phyloP scores from a whole-genome alignment of 2,329 filamentous ascomycete genomes.

The Xylaria sp. region DNA sequence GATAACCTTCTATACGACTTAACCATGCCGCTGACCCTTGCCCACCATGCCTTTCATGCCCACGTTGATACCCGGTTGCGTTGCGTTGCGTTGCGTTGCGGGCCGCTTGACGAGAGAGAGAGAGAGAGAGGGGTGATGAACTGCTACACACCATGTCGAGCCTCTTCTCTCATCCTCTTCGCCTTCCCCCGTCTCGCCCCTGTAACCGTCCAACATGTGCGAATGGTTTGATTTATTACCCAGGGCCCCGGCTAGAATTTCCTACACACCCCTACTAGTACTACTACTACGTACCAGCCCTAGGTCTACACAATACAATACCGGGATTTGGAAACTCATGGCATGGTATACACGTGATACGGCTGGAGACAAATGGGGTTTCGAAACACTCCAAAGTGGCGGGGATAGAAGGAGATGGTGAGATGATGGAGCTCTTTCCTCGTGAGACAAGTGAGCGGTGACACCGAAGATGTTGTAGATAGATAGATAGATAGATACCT shows the following conservation, averaged over 20 bases:
- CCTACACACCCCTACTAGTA: neutral
- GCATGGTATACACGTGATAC: constrained; percentile 14
- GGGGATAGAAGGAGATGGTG: neutral
- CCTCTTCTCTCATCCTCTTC: neutral
- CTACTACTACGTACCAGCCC: no score
- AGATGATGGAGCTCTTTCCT: neutral
- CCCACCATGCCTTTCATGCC: neutral
- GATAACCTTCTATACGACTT: neutral
- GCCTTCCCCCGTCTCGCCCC: constrained; percentile 4
- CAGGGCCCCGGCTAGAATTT: neutral
- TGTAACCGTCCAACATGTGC: neutral
- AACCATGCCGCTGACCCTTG: neutral
- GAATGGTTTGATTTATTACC: constrained; percentile 5
- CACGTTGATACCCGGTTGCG: constrained; percentile 4
- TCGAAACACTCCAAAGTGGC: constrained; percentile 3
- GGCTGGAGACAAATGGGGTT: constrained; percentile 11
- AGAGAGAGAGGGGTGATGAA: neutral
- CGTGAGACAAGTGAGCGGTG: constrained; percentile 9
- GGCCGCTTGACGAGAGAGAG: constrained; percentile 7
- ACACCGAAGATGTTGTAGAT: neutral
- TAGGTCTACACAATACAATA: neutral
- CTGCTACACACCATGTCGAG: no score
- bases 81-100: constrained; percentile 6
- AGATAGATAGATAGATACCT: no score
- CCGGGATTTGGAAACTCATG: neutral